Percentiles rank a stretch among this genome's conserved stretches.
These are phyloP conservation scores for Yarrowia deformans DNA, from an alignment of 805 yeast species.

Conservation along the genomic window DNA sequence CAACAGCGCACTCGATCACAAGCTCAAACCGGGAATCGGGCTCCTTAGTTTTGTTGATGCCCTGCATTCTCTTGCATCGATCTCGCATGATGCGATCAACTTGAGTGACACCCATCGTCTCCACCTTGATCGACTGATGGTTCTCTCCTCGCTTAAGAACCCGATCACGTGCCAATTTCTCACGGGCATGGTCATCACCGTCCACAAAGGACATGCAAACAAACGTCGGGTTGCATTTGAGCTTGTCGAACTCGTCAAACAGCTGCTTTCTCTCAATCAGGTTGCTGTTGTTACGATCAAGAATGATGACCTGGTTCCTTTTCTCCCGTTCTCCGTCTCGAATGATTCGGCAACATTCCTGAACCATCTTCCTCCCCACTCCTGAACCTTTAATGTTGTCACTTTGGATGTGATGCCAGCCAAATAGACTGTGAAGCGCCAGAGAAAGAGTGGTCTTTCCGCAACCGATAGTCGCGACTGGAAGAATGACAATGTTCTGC, in stretches of 20 bases:
- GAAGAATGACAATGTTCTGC: slow-evolving; percentile 63
- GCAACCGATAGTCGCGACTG: slow-evolving; percentile 91
- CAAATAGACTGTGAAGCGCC: slow-evolving; percentile 63
- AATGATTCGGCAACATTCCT: slow-evolving; percentile 37
- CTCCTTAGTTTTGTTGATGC: slow-evolving; percentile 53
- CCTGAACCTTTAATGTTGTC: slow-evolving; percentile 64
- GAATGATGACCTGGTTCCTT: slow-evolving; percentile 56
- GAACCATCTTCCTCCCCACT: slow-evolving; percentile 33
- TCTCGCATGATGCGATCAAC: slow-evolving; percentile 74
- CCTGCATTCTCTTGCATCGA: slow-evolving; percentile 73
- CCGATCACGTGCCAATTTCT: slow-evolving; percentile 62
- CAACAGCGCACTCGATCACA: slow-evolving; percentile 60
- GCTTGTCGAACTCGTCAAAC: slow-evolving; percentile 60
- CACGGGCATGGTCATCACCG: slow-evolving; percentile 46
- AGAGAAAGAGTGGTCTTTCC: slow-evolving; percentile 88
- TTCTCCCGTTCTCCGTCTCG: slow-evolving; percentile 31
- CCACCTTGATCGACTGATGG: slow-evolving; percentile 79
- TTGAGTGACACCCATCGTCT: slow-evolving; percentile 56
- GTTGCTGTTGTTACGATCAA: slow-evolving; percentile 86
- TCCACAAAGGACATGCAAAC: slow-evolving; percentile 69
- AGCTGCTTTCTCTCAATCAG: slow-evolving; percentile 71
- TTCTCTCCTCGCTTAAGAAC: slow-evolving; percentile 79
- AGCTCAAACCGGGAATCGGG: slow-evolving; percentile 77
- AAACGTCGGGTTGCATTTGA: slow-evolving; percentile 53
- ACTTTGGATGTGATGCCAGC: slow-evolving; percentile 83